phyloP scores from a whole-genome alignment of 345 rosid genomes.

The Balakata baccata region DNA sequence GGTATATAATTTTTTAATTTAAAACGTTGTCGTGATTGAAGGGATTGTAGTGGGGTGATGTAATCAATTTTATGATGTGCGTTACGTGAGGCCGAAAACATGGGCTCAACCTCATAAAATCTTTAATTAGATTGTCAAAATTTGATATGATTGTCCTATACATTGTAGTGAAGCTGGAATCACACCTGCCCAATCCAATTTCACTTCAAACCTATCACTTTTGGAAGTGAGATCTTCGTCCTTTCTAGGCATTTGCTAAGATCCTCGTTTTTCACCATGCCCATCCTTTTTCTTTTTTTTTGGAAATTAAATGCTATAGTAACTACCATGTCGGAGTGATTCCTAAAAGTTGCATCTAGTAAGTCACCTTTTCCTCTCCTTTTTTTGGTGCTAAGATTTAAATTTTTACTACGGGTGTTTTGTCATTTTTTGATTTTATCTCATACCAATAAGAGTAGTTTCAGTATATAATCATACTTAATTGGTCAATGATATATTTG shows the following conservation, averaged over 20 bases:
- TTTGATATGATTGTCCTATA: constrained; percentile 50
- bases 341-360: constrained; percentile 1
- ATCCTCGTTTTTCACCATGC: constrained; percentile 18
- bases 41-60: constrained; percentile 19
- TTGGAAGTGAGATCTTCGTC: constrained; percentile 33
- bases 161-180: constrained; percentile 48
- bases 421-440: too few species aligned
- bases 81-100: constrained; percentile 35
- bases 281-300: constrained; percentile 1
- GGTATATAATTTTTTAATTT: not conserved
- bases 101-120: constrained; percentile 7
- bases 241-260: constrained; percentile 13
- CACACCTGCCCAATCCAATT: constrained; percentile 52
- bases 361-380: not conserved
- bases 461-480: too few species aligned
- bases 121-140: constrained; percentile 37
- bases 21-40: constrained; percentile 41
- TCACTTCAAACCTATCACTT: constrained; percentile 24
- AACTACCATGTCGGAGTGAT: constrained; percentile 8
- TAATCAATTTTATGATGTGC: not conserved
- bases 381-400: too few species aligned
- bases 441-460: too few species aligned
- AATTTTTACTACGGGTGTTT: too few species aligned
- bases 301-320: constrained; percentile 2
- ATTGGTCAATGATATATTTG: too few species aligned